A percentile compares a stretch with the other conserved stretches of the same genome.
These are phyloP conservation scores for Sphagnum fallax DNA, from an alignment of 228 moss, liverwort and hornwort species.

Conservation along the genomic window DNA sequence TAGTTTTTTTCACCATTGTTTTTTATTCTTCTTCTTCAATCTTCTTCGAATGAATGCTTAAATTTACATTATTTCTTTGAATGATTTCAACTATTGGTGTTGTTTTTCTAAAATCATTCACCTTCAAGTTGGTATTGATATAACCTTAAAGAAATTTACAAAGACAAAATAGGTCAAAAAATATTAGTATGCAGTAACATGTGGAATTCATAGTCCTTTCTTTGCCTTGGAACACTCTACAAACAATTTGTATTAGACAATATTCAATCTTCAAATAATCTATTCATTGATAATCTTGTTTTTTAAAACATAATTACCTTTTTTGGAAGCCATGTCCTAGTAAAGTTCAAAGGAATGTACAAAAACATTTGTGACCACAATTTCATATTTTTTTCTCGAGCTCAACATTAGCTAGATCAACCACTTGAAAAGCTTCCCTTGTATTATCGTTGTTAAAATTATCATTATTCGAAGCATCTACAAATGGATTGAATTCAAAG, in stretches of 20 bases:
- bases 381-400: constrained; percentile 46
- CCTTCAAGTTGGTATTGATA: constrained; percentile 8
- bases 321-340: no score
- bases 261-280: no score
- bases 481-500: constrained; percentile 48
- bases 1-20: constrained; percentile 4
- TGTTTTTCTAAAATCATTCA: constrained; percentile 1
- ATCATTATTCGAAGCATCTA: not conserved
- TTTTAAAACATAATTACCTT: no score
- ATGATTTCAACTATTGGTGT: constrained; percentile 6
- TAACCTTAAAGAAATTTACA: constrained; percentile 2
- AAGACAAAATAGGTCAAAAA: no score
- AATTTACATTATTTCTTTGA: not conserved
- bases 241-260: no score
- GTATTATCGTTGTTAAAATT: constrained; percentile 7
- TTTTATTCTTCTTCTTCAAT: constrained; percentile 4
- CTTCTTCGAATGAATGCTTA: constrained; percentile 2
- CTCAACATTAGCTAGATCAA: constrained; percentile 43
- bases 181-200: no score
- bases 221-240: no score
- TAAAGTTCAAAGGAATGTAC: constrained; percentile 11
- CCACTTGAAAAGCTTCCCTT: constrained; percentile 3
- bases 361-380: constrained; percentile 38
- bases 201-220: no score
- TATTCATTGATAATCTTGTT: no score